These are phyloP conservation scores for Botrytis squamosa DNA, from an alignment of 2,329 filamentous ascomycete species.

Conservation along the genomic window DNA sequence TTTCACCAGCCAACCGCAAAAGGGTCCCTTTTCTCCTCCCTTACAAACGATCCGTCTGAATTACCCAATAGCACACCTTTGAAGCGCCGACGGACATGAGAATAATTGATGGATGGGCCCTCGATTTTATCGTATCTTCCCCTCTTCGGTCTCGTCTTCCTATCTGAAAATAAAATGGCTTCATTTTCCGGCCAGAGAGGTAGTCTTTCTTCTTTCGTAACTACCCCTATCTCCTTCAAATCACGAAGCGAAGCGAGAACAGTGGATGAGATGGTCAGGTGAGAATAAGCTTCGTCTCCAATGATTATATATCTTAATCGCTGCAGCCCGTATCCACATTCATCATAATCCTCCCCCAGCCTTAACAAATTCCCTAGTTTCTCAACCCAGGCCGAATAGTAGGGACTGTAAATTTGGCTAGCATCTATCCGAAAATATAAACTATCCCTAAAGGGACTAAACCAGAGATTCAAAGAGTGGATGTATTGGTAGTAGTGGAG, in stretches of 20 bases:
- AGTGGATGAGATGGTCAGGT: background rate
- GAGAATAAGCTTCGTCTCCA: background rate
- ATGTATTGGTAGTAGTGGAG: constrained; percentile 7
- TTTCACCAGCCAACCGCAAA: constrained; percentile 5
- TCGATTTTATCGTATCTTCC: background rate
- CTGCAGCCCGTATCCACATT: background rate
- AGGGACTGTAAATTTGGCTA: background rate
- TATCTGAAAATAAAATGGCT: background rate
- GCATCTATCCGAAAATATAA: constrained; percentile 4
- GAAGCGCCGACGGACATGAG: background rate
- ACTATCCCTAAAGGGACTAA: background rate
- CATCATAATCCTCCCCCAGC: background rate
- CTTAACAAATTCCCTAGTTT: background rate
- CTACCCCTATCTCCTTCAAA: constrained; percentile 7
- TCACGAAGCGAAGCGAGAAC: background rate
- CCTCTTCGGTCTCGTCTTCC: background rate
- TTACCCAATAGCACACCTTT: background rate
- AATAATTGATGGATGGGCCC: background rate
- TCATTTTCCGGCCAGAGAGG: background rate
- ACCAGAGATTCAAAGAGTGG: background rate
- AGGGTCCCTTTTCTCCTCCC: constrained; percentile 1
- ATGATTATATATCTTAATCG: constrained; percentile 1
- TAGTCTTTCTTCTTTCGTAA: background rate
- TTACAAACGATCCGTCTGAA: constrained; percentile 1
- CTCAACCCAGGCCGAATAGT: background rate